Conservation (phyloP, 2,329 filamentous ascomycete genomes). For the Albophoma yamanashiensis region DNA sequence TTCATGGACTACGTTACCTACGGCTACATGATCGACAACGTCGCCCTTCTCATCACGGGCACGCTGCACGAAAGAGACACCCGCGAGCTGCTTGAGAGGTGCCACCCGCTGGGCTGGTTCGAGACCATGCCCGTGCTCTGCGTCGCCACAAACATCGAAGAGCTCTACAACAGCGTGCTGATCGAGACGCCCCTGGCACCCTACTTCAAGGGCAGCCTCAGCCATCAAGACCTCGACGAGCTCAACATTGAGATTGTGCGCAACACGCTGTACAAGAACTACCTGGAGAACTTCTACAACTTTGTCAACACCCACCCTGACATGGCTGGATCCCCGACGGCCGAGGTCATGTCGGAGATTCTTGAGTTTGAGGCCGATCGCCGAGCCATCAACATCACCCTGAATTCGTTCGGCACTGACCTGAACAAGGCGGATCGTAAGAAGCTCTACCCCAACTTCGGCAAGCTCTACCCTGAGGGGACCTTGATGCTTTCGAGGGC, state of each 20-base stretch:
- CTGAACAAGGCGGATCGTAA: conserved; percentile 86
- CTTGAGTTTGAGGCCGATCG: conserved; percentile 95
- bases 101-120: conserved; percentile 96
- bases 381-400: conserved; percentile 95
- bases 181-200: conserved; percentile 93
- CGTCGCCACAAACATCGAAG: conserved; percentile 96
- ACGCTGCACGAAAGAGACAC: conserved; percentile 97
- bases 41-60: conserved; percentile 93
- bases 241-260: conserved; percentile 98
- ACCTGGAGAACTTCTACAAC: conserved; percentile 91
- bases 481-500: conserved; percentile 90
- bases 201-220: conserved; percentile 95
- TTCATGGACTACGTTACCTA: conserved; percentile 99
- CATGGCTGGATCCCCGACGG: conserved; percentile 76
- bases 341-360: conserved; percentile 92
- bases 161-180: conserved; percentile 94
- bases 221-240: conserved; percentile 94
- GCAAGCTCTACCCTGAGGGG: conserved; percentile 85
- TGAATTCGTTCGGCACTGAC: conserved; percentile 97
- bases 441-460: conserved; percentile 92
- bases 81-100: conserved; percentile 85
- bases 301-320: conserved; percentile 88
- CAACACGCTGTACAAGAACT: conserved; percentile 99
- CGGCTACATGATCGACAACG: conserved; percentile 99
- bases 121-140: conserved; percentile 98